phyloP scores from a whole-genome alignment of 768 basidiomycete species.

The Suillus alpinus region DNA sequence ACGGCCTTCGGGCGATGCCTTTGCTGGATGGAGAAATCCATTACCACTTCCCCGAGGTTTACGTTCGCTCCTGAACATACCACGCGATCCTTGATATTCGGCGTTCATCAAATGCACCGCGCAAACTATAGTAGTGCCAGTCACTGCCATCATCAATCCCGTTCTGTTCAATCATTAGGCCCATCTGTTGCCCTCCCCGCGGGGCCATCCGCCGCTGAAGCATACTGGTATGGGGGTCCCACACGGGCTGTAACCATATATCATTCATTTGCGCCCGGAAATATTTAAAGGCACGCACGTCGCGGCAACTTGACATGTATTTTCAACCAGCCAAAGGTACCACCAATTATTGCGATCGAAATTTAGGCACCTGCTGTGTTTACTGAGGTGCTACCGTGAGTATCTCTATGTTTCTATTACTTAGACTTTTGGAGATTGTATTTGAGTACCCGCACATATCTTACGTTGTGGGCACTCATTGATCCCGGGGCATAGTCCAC shows the following conservation, averaged over 20 bases:
- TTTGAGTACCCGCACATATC: not conserved
- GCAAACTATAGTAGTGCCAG: not conserved
- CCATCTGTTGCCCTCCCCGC: slow-evolving; percentile 1
- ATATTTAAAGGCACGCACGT: not conserved
- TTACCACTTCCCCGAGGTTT: not conserved
- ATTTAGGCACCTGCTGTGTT: not conserved
- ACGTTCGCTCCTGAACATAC: not conserved
- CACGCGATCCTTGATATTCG: not conserved
- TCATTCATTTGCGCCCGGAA: not conserved
- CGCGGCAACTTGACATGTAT: not conserved
- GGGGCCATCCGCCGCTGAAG: not conserved
- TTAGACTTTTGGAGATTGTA: not conserved
- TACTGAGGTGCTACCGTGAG: not conserved
- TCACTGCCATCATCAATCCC: not conserved
- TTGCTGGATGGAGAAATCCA: not conserved
- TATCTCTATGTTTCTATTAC: not conserved
- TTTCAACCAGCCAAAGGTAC: not conserved
- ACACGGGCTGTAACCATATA: not conserved
- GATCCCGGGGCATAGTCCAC: not conserved
- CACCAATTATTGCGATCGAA: not conserved
- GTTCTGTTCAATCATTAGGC: not conserved
- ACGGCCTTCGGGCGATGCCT: not conserved
- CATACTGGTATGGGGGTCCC: not conserved
- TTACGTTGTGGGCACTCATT: not conserved
- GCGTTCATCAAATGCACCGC: not conserved